These are phyloP conservation scores for Xerocomus brunneocitrinus DNA, from an alignment of 768 basidiomycete genomes.

Conservation along the genomic window DNA sequence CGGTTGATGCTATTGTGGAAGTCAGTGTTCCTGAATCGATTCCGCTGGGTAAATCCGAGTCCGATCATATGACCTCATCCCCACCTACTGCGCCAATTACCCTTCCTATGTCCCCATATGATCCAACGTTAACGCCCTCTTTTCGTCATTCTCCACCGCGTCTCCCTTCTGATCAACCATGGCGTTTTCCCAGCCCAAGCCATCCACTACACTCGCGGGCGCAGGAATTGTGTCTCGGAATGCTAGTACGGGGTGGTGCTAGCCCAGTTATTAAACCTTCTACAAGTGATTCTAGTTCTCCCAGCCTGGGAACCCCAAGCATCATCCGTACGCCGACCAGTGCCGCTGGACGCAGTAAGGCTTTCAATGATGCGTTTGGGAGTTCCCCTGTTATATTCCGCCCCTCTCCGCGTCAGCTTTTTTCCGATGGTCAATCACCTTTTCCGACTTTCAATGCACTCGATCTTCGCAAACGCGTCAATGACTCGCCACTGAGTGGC, in stretches of 20 bases:
- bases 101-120: slow-evolving; percentile 68
- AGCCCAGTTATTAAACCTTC: slow-evolving; percentile 44
- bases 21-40: neutral
- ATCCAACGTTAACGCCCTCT: slow-evolving; percentile 68
- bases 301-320: slow-evolving; percentile 28
- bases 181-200: slow-evolving; percentile 77
- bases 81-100: slow-evolving; percentile 23
- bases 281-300: slow-evolving; percentile 26
- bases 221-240: slow-evolving; percentile 60
- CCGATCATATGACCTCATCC: slow-evolving; percentile 16
- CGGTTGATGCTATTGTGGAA: neutral
- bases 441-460: slow-evolving; percentile 28
- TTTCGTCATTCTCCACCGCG: slow-evolving; percentile 76
- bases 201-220: slow-evolving; percentile 67
- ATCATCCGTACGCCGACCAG: slow-evolving; percentile 29
- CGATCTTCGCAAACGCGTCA: slow-evolving; percentile 34
- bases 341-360: slow-evolving; percentile 21
- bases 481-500: slow-evolving; percentile 46
- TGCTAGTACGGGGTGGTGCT: slow-evolving; percentile 51
- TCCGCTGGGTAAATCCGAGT: neutral
- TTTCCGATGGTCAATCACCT: slow-evolving; percentile 34
- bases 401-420: slow-evolving; percentile 39
- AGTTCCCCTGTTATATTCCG: slow-evolving; percentile 38
- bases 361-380: slow-evolving; percentile 28
- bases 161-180: slow-evolving; percentile 74